Base-by-base conservation (phyloP, 345 rosid species). In the Eucalyptus shirleyi region DNA sequence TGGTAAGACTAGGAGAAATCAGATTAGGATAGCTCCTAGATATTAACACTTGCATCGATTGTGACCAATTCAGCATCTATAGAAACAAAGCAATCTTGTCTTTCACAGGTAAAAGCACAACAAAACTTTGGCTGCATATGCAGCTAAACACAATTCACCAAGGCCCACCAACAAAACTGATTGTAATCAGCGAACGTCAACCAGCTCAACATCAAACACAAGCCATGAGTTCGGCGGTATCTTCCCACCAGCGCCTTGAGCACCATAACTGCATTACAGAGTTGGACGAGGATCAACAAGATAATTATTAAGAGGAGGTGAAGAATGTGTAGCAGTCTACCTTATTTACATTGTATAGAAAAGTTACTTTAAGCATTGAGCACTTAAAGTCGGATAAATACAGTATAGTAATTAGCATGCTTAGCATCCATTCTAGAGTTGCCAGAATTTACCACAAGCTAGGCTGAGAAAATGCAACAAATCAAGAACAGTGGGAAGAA, bases 171-270 rank as follows among this genome's bases (percentile, higher is more conserved):
- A 72, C 82, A 37, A 72, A 37, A 37, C 45, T 37, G 82, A 72
- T 19, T 12, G 14, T 72, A 72, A 72, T 94, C 91, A 94, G 83
- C 91, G 91, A 47, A 96, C 93, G 89, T 94, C 93, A 37, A 94
- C 93, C 91, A 95, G 90, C 93, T 96, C 96, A 50, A 96, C 95
- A 89, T 96, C 97, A 87, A 94, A 96, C 88, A 91, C 93, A 37
- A 96, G 95, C 96, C 96, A 97, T 3, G 97, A 91, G 67, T 95
- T 93, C 7, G 97, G 96, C 17, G 99, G 99, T 65, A 96, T 94
- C 87, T 89, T 89, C 91, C 93, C 90, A 37, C 94, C 93, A 49
- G 90, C 90, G 72, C 94, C 95, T 59, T 88, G 88, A 26, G 89
- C 90, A 60, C 94, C 94, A 49, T 91, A 94, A 67, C 98, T 94